Conservation (phyloP, 2,329 filamentous ascomycete species). For the Simplicillium aogashimaense region DNA sequence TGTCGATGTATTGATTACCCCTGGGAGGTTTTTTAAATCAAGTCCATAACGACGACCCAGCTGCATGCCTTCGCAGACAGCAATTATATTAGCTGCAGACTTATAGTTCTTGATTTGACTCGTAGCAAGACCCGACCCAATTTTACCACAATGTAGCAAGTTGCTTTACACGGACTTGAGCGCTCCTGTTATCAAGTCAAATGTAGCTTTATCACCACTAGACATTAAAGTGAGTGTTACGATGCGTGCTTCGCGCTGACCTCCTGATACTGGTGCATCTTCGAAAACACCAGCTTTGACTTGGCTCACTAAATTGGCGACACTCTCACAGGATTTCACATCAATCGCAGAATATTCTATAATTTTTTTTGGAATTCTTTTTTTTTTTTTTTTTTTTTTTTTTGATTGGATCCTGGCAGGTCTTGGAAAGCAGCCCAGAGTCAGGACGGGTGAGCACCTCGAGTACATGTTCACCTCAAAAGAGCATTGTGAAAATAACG, state of each 20-base stretch:
- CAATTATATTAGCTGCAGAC: slow-evolving; percentile 9
- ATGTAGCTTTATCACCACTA: slow-evolving; percentile 1
- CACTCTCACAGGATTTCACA: neutral
- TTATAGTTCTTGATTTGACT: slow-evolving; percentile 12
- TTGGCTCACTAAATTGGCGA: slow-evolving; percentile 1
- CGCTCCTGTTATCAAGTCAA: neutral
- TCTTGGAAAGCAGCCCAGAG: neutral
- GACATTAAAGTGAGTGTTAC: slow-evolving; percentile 11
- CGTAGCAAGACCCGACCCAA: slow-evolving; percentile 7
- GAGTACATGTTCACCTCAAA: neutral
- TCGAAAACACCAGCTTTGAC: slow-evolving; percentile 4
- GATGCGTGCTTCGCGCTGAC: slow-evolving; percentile 4
- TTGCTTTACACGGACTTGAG: slow-evolving; percentile 1
- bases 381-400: too few relatives aligned
- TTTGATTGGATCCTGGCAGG: neutral
- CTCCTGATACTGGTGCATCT: slow-evolving; percentile 10
- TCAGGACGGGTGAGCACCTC: neutral
- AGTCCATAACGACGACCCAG: slow-evolving; percentile 8
- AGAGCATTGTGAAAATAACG: too few relatives aligned
- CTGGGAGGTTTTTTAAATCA: slow-evolving; percentile 2
- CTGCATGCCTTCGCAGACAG: slow-evolving; percentile 9
- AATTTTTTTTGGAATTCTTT: too few relatives aligned
- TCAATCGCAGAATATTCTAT: slow-evolving; percentile 1
- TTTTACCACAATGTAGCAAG: slow-evolving; percentile 8
- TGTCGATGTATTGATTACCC: slow-evolving; percentile 8